Evolutionary conservation across 495 filamentous ascomycete species (phyloP), one percentile per base, ranked within the genome.

Genomic region (Tuber borchii): DNA sequence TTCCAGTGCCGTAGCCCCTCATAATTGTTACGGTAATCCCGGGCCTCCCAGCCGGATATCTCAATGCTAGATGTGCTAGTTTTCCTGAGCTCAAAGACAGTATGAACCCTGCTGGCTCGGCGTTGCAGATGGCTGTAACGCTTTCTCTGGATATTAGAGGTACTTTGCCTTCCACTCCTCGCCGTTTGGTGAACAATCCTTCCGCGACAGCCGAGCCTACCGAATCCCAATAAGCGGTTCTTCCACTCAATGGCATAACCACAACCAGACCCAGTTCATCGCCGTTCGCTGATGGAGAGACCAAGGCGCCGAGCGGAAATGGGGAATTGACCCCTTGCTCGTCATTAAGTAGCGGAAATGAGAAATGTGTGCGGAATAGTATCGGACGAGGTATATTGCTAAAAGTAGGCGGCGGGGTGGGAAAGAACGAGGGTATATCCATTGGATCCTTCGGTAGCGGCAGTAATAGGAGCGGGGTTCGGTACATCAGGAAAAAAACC

Each of bases 201-300:
- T 83, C 81, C 2, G 81, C 82, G 31, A 82, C 81, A 40, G 81
- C 81, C 10, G 79, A 83, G 20, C 81, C 79, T 70, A 98, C 90
- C 40, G 92, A 93, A 82, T 98, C 96, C 95, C 94, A 99, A 84
- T 94, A 99, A 48, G 91, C 89, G 70, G 98, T 88, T 83, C 90
- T 95, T 43, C 95, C 95, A 45, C 87, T 93, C 26, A 87, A 87
- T 2, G 94, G 93, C 84, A 93, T 91, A 17, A 99, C 86, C 19
- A 97, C 86, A 31, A 99, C 88, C 17, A 98, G 85, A 2, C 94
- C 95, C 3, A 95, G 92, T 69, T 93, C 91, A 20, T 88, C 87
- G 37, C 90, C 90, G 39, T 91, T 88, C 20, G 90, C 89, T 48
- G 91, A 92, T 1, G 92, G 87, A 4, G 88, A 90, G 17, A 97